Conservation (phyloP, 116 monocot genomes). For the Papilionanthe hybrid region DNA sequence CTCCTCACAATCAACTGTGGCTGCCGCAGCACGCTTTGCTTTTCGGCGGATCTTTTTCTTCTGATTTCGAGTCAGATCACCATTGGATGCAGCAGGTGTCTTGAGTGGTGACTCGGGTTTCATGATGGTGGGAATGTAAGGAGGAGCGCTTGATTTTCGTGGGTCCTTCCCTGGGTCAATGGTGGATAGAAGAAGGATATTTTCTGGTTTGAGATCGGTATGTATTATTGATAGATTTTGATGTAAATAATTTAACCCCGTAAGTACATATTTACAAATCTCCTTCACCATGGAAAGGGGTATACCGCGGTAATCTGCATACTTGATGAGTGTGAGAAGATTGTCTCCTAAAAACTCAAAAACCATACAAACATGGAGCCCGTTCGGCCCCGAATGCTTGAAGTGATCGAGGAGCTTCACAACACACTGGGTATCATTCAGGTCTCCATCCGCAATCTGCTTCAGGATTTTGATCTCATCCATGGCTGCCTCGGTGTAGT, state of each 20-base stretch:
- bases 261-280: conserved; percentile 69
- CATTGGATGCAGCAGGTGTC: conserved; percentile 31
- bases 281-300: conserved; percentile 75
- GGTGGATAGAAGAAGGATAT: conserved; percentile 67
- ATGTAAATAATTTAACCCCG: conserved; percentile 88
- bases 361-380: conserved; percentile 95
- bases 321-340: conserved; percentile 83
- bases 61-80: conserved; percentile 80
- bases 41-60: conserved; percentile 86
- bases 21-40: conserved; percentile 60
- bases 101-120: conserved; percentile 34
- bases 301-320: conserved; percentile 74
- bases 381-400: conserved; percentile 94
- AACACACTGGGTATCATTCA: conserved; percentile 60
- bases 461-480: conserved; percentile 97
- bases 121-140: conserved; percentile 31
- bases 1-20: conserved; percentile 23
- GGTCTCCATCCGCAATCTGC: conserved; percentile 87
- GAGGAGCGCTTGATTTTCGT: conserved; percentile 26
- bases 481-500: conserved; percentile 98
- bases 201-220: conserved; percentile 95
- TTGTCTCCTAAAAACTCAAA: conserved; percentile 95
- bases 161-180: conserved; percentile 78
- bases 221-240: conserved; percentile 80
- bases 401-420: conserved; percentile 98